phyloP scores from a whole-genome alignment of 352 stramenopile species.

The Globisporangium polare region DNA sequence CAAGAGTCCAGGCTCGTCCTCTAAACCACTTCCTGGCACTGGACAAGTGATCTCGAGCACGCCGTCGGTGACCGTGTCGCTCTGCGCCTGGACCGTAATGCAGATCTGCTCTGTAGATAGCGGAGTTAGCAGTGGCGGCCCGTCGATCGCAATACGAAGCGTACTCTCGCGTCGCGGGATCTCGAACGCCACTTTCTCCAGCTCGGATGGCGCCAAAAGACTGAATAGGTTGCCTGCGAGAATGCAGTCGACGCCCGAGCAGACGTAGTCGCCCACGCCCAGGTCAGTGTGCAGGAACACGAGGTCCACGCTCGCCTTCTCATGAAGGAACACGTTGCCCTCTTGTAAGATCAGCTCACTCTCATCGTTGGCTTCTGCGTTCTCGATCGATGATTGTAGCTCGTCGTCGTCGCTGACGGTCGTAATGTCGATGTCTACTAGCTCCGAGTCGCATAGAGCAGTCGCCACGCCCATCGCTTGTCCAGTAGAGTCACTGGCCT shows the following conservation, averaged over 20 bases:
- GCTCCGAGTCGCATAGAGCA: neutral
- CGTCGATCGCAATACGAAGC: constrained; percentile 37
- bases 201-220: constrained; percentile 28
- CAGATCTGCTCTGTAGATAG: constrained; percentile 34
- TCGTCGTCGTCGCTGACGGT: constrained; percentile 1
- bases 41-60: constrained; percentile 42
- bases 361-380: neutral
- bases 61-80: constrained; percentile 42
- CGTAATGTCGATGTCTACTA: constrained; percentile 1
- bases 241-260: constrained; percentile 48
- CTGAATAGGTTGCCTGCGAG: constrained; percentile 51
- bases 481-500: neutral
- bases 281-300: constrained; percentile 46
- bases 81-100: constrained; percentile 40
- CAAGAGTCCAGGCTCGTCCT: constrained; percentile 1
- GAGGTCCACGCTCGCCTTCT: constrained; percentile 47
- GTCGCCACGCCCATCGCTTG: neutral
- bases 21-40: neutral
- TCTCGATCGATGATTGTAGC: neutral
- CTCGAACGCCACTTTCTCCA: constrained; percentile 36
- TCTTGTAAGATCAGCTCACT: constrained; percentile 38
- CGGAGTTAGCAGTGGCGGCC: constrained; percentile 47
- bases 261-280: constrained; percentile 46
- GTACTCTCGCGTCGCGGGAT: constrained; percentile 55
- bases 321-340: constrained; percentile 53